Evolutionary conservation across 805 yeast genomes (phyloP).

Genomic region (Zygosaccharomyces rouxii): DNA sequence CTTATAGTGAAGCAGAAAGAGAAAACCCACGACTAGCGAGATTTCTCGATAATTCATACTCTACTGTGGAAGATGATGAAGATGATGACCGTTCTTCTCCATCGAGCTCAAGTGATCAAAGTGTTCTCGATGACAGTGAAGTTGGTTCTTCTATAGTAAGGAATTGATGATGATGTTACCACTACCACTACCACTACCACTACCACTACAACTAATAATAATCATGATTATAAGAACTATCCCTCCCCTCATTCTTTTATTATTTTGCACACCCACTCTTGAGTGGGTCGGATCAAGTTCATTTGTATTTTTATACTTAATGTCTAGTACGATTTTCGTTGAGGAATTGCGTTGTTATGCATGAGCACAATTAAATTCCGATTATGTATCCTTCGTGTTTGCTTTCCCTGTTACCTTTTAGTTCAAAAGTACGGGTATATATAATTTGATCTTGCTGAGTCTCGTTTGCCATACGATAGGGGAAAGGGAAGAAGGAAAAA

Average conservation of each 20-base stretch:
- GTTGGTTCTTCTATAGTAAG: conserved; percentile 1
- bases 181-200: not conserved
- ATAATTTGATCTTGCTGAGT: not conserved
- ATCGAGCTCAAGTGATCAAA: conserved; percentile 20
- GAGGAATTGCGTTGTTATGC: conserved; percentile 4
- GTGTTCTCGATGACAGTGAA: conserved; percentile 23
- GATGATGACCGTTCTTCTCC: conserved; percentile 18
- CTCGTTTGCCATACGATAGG: not conserved
- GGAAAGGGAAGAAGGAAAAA: not conserved
- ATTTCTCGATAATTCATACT: conserved; percentile 20
- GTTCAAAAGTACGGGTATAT: not conserved
- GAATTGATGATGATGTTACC: not conserved
- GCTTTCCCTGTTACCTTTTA: not conserved
- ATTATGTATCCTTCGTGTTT: not conserved
- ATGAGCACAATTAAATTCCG: not conserved
- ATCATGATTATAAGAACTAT: not conserved
- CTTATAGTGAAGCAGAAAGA: conserved; percentile 18
- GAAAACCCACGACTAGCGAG: conserved; percentile 20
- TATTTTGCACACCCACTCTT: not conserved
- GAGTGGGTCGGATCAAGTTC: not conserved
- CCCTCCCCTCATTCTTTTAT: not conserved
- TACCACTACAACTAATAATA: not conserved
- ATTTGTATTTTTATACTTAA: conserved; percentile 6
- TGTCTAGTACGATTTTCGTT: conserved; percentile 3
- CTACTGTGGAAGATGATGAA: conserved; percentile 12